Conservation (phyloP, 176 grass and related monocot genomes). For the Thinopyrum elongatum region DNA sequence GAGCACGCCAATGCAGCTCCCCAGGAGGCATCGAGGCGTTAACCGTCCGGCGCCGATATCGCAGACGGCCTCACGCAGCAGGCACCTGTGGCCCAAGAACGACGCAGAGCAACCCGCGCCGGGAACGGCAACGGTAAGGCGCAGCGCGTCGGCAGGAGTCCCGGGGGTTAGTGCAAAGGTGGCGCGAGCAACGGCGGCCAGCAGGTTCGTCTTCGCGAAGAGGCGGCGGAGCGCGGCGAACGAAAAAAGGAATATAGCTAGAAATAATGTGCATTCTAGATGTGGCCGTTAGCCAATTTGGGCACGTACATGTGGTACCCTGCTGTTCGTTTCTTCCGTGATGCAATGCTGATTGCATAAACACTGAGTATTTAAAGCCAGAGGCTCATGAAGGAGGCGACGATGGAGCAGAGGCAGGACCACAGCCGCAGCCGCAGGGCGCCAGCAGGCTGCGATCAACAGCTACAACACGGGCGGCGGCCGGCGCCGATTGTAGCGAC, state of each 20-base stretch:
- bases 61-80: slow-evolving; percentile 43
- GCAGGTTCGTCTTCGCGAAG: slow-evolving; percentile 39
- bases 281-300: slow-evolving; percentile 37
- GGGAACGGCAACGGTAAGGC: slow-evolving; percentile 14
- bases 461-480: slow-evolving; percentile 64
- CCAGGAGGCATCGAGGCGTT: slow-evolving; percentile 7
- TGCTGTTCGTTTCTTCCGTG: slow-evolving; percentile 48
- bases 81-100: slow-evolving; percentile 33
- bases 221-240: slow-evolving; percentile 12
- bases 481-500: slow-evolving; percentile 56
- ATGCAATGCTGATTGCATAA: slow-evolving; percentile 63
- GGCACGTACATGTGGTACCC: slow-evolving; percentile 52
- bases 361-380: slow-evolving; percentile 78
- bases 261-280: neutral
- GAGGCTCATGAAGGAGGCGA: slow-evolving; percentile 83
- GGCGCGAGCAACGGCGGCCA: slow-evolving; percentile 53
- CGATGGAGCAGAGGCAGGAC: slow-evolving; percentile 57
- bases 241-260: slow-evolving; percentile 66
- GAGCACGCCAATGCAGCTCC: slow-evolving; percentile 18
- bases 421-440: slow-evolving; percentile 43
- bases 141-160: neutral
- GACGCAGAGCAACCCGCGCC: slow-evolving; percentile 16
- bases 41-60: slow-evolving; percentile 33
- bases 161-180: slow-evolving; percentile 38
- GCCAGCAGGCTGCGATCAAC: slow-evolving; percentile 36